These are phyloP conservation scores for Saccharomycopsis microspora DNA, from an alignment of 805 yeast genomes.

Conservation along the genomic window DNA sequence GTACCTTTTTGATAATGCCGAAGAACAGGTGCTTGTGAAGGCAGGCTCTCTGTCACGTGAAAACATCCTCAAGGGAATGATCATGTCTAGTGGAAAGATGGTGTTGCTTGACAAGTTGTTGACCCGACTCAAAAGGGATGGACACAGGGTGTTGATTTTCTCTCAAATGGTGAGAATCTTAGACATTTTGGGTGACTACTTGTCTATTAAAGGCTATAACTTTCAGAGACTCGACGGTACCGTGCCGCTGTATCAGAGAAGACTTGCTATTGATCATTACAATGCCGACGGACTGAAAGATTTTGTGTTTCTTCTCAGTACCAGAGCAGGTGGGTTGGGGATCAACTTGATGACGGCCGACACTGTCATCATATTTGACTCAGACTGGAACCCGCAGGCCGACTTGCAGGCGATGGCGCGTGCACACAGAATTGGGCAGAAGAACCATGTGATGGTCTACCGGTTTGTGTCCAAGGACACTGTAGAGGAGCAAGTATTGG, in stretches of 20 bases:
- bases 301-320: conserved; percentile 78
- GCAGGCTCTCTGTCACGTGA: conserved; percentile 65
- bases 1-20: conserved; percentile 87
- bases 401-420: conserved; percentile 99
- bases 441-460: conserved; percentile 94
- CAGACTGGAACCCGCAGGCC: conserved; percentile 99
- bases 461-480: conserved; percentile 97
- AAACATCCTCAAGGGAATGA: conserved; percentile 74
- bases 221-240: conserved; percentile 97
- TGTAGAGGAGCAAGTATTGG: conserved; percentile 94
- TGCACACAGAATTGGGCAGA: conserved; percentile 99
- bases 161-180: conserved; percentile 96
- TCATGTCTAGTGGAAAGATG: conserved; percentile 98
- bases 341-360: conserved; percentile 98
- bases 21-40: conserved; percentile 62
- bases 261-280: conserved; percentile 92
- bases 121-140: conserved; percentile 78
- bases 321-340: conserved; percentile 99
- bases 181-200: conserved; percentile 89
- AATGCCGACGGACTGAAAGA: conserved; percentile 90
- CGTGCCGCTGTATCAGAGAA: conserved; percentile 84
- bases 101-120: conserved; percentile 84
- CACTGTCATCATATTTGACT: conserved; percentile 93
- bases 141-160: conserved; percentile 90
- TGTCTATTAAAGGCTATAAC: conserved; percentile 73